Percentiles rank a stretch among this genome's conserved stretches.
These are phyloP conservation scores for Saccharomycopsis oosterbeekiorum DNA, from an alignment of 805 yeast genomes.

Conservation along the genomic window DNA sequence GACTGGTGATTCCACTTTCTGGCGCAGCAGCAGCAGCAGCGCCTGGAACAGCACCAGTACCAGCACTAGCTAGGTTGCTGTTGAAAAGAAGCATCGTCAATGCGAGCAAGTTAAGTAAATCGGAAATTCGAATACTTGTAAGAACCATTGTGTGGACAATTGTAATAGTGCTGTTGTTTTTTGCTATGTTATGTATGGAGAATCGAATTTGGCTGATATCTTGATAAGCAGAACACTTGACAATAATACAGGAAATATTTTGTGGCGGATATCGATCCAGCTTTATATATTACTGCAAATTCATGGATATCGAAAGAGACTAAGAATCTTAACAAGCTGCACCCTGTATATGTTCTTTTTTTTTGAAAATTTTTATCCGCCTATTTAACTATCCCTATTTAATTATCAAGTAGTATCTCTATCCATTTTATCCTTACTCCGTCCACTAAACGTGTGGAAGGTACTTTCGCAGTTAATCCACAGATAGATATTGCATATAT, in stretches of 20 bases:
- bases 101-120: neutral
- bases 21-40: neutral
- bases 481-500: neutral
- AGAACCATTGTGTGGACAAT: neutral
- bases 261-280: neutral
- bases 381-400: neutral
- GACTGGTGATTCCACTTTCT: neutral
- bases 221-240: no score
- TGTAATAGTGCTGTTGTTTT: no score
- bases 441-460: no score
- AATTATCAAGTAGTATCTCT: neutral
- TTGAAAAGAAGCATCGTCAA: neutral
- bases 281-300: neutral
- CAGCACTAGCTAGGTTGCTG: neutral
- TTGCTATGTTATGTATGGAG: no score
- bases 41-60: no score
- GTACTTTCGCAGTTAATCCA: no score
- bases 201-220: no score
- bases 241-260: no score
- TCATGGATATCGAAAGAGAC: neutral
- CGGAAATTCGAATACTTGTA: neutral
- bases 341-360: neutral
- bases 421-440: neutral
- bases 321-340: neutral
- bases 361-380: neutral